A percentile compares a stretch with the other conserved stretches of the same genome.
phyloP scores from a whole-genome alignment of 805 yeast species.

The Ogataea paraovalis region DNA sequence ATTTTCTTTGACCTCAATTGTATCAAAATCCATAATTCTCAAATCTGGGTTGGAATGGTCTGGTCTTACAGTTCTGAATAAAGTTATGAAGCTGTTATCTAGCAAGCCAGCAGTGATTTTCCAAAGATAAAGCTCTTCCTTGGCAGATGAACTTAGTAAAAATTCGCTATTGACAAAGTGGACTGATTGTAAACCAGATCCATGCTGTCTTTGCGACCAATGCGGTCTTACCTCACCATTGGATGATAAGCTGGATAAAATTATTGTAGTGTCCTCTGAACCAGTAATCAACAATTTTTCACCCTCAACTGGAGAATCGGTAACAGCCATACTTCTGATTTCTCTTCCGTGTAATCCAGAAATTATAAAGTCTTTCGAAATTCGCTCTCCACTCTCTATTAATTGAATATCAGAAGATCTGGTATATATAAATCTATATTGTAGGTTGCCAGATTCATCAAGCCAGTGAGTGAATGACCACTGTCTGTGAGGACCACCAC shows the following conservation, averaged over 20 bases:
- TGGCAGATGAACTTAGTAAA: constrained; percentile 63
- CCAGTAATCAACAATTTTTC: constrained; percentile 61
- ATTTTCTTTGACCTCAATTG: constrained; percentile 33
- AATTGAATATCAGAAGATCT: constrained; percentile 49
- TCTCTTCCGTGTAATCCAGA: constrained; percentile 91
- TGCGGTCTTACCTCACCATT: constrained; percentile 43
- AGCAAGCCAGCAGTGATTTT: constrained; percentile 36
- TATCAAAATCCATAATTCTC: constrained; percentile 82
- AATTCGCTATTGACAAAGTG: constrained; percentile 51
- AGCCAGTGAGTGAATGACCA: constrained; percentile 53
- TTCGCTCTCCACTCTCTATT: constrained; percentile 28
- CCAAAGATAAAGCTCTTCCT: constrained; percentile 90
- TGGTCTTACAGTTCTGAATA: constrained; percentile 53
- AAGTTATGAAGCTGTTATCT: constrained; percentile 35
- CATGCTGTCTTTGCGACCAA: constrained; percentile 74
- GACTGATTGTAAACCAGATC: constrained; percentile 81
- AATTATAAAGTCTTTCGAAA: constrained; percentile 32
- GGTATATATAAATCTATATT: constrained; percentile 52
- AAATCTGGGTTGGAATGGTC: constrained; percentile 66
- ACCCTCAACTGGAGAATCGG: constrained; percentile 22
- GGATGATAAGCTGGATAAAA: constrained; percentile 41
- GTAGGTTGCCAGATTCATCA: constrained; percentile 16
- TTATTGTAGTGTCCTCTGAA: constrained; percentile 83
- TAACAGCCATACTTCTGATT: constrained; percentile 66
- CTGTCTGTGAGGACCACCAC: constrained; percentile 90